Evolutionary conservation across 148 eudicot species (phyloP).

Genomic region (Arctostaphylos glauca): DNA sequence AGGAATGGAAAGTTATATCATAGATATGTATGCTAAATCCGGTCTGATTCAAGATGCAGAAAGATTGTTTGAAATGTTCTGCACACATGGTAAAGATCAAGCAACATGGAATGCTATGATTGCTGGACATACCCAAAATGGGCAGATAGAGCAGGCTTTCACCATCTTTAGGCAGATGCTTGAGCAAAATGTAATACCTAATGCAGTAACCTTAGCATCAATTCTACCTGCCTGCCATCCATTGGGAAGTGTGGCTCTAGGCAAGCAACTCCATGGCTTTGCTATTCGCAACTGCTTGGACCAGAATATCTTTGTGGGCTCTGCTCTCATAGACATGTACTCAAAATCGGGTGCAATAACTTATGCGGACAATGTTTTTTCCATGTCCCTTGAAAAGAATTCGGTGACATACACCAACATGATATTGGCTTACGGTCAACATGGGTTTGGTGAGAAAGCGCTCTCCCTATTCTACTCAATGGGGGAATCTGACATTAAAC

Average conservation of each 20-base stretch:
- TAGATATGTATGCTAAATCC: conserved; percentile 83
- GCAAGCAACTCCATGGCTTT: conserved; percentile 73
- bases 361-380: conserved; percentile 66
- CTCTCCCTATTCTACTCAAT: conserved; percentile 60
- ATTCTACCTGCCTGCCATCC: conserved; percentile 75
- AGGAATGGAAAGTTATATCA: conserved; percentile 82
- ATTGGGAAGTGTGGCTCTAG: conserved; percentile 52
- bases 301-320: conserved; percentile 67
- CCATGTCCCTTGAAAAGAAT: conserved; percentile 40
- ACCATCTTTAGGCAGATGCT: conserved; percentile 61
- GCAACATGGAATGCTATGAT: conserved; percentile 92
- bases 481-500: conserved; percentile 47
- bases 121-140: conserved; percentile 67
- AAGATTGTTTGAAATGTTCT: conserved; percentile 41
- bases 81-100: conserved; percentile 47
- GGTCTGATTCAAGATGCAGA: conserved; percentile 51
- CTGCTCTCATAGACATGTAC: conserved; percentile 84
- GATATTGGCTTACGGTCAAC: conserved; percentile 87
- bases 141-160: conserved; percentile 53
- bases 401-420: conserved; percentile 80
- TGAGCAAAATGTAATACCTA: conserved; percentile 49
- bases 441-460: conserved; percentile 71
- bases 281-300: conserved; percentile 57
- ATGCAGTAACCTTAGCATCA: conserved; percentile 80
- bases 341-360: conserved; percentile 68